phyloP scores from a whole-genome alignment of 495 filamentous ascomycete genomes.

The Hapsidospora chrysogenum region DNA sequence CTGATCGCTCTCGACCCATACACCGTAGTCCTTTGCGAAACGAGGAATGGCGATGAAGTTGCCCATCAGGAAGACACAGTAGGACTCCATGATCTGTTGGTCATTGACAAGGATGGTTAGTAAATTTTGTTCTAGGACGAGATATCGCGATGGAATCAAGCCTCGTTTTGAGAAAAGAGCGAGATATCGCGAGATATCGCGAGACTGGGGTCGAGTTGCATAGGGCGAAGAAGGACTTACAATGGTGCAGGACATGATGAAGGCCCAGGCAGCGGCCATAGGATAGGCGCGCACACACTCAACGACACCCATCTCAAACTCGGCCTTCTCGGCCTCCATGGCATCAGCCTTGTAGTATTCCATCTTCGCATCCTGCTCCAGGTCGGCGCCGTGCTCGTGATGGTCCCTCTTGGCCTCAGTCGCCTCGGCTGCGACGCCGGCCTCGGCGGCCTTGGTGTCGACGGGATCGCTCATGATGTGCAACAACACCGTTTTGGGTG shows the following conservation, averaged over 20 bases:
- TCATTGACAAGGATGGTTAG: too few relatives aligned
- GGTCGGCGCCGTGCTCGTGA: constrained; percentile 22
- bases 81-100: constrained; percentile 32
- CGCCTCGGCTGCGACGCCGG: constrained; percentile 16
- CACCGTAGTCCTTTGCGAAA: constrained; percentile 19
- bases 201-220: not conserved
- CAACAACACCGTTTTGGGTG: not conserved
- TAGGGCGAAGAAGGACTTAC: constrained; percentile 14
- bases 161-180: too few relatives aligned
- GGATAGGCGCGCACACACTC: constrained; percentile 30
- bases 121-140: too few relatives aligned
- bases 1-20: constrained; percentile 7
- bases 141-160: too few relatives aligned
- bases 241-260: constrained; percentile 35
- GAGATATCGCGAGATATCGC: not conserved
- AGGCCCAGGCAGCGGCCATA: constrained; percentile 31
- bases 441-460: constrained; percentile 18
- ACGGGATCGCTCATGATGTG: constrained; percentile 23
- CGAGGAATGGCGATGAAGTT: constrained; percentile 23
- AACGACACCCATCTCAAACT: constrained; percentile 31
- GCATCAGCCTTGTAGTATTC: constrained; percentile 27
- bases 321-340: constrained; percentile 25
- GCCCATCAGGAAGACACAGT: constrained; percentile 26
- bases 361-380: constrained; percentile 22
- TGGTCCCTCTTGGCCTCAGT: constrained; percentile 7